phyloP scores from a whole-genome alignment of 371 early-diverging fungal species.

The Lichtheimia ornata region DNA sequence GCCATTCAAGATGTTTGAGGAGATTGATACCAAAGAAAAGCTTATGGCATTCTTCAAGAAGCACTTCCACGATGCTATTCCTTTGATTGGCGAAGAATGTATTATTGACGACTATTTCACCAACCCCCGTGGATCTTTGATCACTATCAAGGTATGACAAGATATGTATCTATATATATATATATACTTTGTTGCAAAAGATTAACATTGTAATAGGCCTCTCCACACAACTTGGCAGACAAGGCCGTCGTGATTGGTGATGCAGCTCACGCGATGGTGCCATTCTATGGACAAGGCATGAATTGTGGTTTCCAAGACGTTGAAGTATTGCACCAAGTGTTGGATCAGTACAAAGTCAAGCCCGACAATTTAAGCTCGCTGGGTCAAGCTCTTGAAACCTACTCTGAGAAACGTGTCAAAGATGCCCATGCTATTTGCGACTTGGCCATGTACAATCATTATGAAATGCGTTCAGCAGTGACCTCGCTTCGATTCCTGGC shows the following conservation, averaged over 20 bases:
- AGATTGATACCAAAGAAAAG: slow-evolving; percentile 68
- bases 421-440: slow-evolving; percentile 95
- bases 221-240: slow-evolving; percentile 83
- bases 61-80: slow-evolving; percentile 85
- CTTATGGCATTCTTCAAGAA: slow-evolving; percentile 72
- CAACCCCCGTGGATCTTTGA: slow-evolving; percentile 85
- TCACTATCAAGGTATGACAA: slow-evolving; percentile 67
- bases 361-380: slow-evolving; percentile 29
- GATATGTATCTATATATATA: slow-evolving; percentile 23
- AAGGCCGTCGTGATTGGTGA: slow-evolving; percentile 89
- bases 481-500: slow-evolving; percentile 68
- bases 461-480: slow-evolving; percentile 92
- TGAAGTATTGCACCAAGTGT: slow-evolving; percentile 69
- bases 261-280: slow-evolving; percentile 98
- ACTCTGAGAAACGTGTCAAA: slow-evolving; percentile 68
- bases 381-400: slow-evolving; percentile 67
- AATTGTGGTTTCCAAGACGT: slow-evolving; percentile 98
- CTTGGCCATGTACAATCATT: slow-evolving; percentile 92
- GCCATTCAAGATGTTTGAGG: slow-evolving; percentile 87
- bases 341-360: slow-evolving; percentile 57
- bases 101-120: slow-evolving; percentile 75
- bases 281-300: slow-evolving; percentile 97
- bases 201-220: slow-evolving; percentile 48
- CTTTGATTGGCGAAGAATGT: slow-evolving; percentile 73
- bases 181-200: background rate